phyloP scores from a whole-genome alignment of 2,329 filamentous ascomycete genomes.

The Grosmannia penicillata region DNA sequence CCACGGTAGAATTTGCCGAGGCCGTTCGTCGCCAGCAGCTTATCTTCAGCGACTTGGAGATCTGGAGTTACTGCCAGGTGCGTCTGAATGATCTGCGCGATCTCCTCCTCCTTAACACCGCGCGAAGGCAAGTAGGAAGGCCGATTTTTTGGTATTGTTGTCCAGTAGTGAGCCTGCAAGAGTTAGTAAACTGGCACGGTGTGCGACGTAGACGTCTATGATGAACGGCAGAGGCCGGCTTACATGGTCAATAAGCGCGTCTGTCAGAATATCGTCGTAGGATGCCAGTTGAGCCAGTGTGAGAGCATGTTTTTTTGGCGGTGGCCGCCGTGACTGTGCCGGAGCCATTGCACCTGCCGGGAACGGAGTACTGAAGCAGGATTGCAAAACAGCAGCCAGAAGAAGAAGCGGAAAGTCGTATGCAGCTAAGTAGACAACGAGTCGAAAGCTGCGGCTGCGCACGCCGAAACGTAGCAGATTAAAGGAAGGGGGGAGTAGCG shows the following conservation, averaged over 20 bases:
- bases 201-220: not conserved
- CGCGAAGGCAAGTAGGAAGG: conserved; percentile 74
- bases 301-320: conserved; percentile 52
- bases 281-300: conserved; percentile 77
- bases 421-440: no score
- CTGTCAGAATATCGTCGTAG: conserved; percentile 92
- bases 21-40: conserved; percentile 58
- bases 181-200: not conserved
- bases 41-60: conserved; percentile 51
- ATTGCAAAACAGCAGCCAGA: no score
- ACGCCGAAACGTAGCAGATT: no score
- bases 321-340: conserved; percentile 1
- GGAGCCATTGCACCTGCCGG: conserved; percentile 6
- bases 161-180: conserved; percentile 82
- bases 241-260: conserved; percentile 91
- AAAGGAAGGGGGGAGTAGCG: no score
- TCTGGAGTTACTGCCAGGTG: conserved; percentile 66
- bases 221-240: conserved; percentile 23
- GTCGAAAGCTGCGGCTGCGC: no score
- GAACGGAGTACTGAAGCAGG: not conserved
- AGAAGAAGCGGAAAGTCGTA: no score
- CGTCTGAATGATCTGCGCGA: conserved; percentile 44
- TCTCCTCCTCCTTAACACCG: conserved; percentile 53
- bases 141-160: conserved; percentile 85
- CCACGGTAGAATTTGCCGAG: conserved; percentile 54